A percentile compares a stretch with the other conserved stretches of the same genome.
Conservation (phyloP, 305 asterid genomes). For the Fraxinus sp. region DNA sequence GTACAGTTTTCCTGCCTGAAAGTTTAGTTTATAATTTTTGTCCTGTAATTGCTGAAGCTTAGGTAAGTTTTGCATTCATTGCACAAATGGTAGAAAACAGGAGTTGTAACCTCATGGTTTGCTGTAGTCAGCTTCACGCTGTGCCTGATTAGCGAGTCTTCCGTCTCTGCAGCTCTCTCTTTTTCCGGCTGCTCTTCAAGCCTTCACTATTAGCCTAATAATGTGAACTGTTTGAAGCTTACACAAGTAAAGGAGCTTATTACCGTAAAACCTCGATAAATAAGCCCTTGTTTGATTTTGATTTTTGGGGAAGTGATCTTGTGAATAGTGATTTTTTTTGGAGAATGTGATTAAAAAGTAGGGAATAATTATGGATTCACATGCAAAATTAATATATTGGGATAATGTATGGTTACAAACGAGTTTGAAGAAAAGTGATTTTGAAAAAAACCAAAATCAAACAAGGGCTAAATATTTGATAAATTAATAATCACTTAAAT, state of each 20-base stretch:
- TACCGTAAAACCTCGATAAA: not conserved
- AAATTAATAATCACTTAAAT: not conserved
- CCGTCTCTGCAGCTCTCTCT: not conserved
- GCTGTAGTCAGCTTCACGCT: not conserved
- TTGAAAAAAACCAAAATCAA: not conserved
- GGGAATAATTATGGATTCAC: not conserved
- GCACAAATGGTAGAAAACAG: not conserved
- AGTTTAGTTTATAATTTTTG: not conserved
- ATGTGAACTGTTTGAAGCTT: not conserved
- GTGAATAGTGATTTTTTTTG: not conserved
- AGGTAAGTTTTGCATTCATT: not conserved
- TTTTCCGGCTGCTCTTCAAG: not conserved
- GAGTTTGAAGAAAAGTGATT: not conserved
- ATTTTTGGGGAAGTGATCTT: not conserved
- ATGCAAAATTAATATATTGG: not conserved
- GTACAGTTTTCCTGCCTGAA: not conserved
- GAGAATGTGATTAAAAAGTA: not conserved
- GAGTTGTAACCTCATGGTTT: not conserved
- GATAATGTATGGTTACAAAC: not conserved
- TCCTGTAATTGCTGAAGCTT: not conserved
- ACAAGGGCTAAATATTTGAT: not conserved
- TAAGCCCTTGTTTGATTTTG: not conserved
- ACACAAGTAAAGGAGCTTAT: not conserved
- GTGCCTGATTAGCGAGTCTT: not conserved
- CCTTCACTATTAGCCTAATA: not conserved